Percentiles rank a stretch among this genome's conserved stretches.
These are phyloP conservation scores for Patellifolia procumbens DNA, from an alignment of 179 eudicot species.

Conservation along the genomic window DNA sequence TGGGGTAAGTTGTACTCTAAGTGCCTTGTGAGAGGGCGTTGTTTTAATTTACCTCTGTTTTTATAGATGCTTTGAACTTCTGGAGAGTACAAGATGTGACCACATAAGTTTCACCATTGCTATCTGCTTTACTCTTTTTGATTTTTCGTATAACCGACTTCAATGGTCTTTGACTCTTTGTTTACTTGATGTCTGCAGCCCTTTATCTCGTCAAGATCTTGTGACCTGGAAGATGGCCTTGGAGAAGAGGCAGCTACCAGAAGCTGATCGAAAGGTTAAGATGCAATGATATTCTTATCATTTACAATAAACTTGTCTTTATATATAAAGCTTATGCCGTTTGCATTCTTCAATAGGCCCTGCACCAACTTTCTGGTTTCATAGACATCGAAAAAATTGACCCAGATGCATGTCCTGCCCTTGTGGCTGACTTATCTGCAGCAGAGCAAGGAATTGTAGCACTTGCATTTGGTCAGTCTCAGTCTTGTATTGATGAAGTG, in stretches of 20 bases:
- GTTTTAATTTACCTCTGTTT: neutral
- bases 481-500: conserved; percentile 27
- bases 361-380: conserved; percentile 82
- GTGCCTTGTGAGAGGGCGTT: no score
- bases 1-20: no score
- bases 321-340: neutral
- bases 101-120: neutral
- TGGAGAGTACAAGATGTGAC: neutral
- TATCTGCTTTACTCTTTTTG: neutral
- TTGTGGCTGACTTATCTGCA: conserved; percentile 76
- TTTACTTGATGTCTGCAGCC: conserved; percentile 47
- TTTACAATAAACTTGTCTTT: neutral
- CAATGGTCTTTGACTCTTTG: neutral
- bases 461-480: conserved; percentile 89
- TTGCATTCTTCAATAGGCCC: conserved; percentile 40
- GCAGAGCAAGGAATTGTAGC: conserved; percentile 88
- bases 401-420: conserved; percentile 96
- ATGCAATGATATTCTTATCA: neutral
- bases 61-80: neutral
- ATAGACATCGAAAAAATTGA: conserved; percentile 85
- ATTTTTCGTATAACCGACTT: neutral
- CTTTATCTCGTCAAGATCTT: conserved; percentile 95
- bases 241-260: conserved; percentile 83
- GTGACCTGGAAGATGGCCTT: conserved; percentile 97
- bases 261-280: conserved; percentile 74